A percentile compares a stretch with the other conserved stretches of the same genome.
phyloP scores from a whole-genome alignment of 1,139 yeast species.

The Hyphopichia fennica region DNA sequence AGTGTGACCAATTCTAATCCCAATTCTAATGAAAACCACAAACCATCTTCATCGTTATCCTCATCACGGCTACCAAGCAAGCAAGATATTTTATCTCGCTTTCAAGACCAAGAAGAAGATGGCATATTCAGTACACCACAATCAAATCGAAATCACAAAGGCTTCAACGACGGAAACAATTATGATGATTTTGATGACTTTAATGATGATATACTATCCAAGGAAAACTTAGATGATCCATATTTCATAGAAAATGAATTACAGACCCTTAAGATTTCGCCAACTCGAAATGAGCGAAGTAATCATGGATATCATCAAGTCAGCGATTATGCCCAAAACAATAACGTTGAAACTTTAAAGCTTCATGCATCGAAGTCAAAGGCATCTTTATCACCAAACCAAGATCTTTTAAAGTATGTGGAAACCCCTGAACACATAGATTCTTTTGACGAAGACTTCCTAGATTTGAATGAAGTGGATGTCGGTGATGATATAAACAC shows the following conservation, averaged over 20 bases:
- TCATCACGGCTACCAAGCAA: constrained; percentile 7
- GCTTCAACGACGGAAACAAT: not conserved
- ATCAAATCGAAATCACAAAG: too few relatives aligned
- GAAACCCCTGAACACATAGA: constrained; percentile 5
- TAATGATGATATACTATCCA: constrained; percentile 1
- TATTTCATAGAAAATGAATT: constrained; percentile 3
- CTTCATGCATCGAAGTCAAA: not conserved
- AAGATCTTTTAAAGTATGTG: not conserved
- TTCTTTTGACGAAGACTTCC: constrained; percentile 4
- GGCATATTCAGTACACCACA: constrained; percentile 27
- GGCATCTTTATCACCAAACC: constrained; percentile 3
- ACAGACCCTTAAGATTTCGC: constrained; percentile 2
- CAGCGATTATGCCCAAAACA: not conserved
- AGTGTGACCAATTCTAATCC: not conserved
- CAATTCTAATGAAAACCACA: not conserved
- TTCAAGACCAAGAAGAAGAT: constrained; percentile 16
- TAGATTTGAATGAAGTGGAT: constrained; percentile 2
- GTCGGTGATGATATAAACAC: not conserved
- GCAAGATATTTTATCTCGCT: constrained; percentile 11
- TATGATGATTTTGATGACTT: constrained; percentile 11
- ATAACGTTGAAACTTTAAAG: constrained; percentile 3
- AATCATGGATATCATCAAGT: not conserved
- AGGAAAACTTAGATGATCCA: constrained; percentile 1
- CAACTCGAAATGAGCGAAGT: not conserved
- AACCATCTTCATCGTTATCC: not conserved